phyloP scores from a whole-genome alignment of 495 filamentous ascomycete species.

The Talaromyces stipitatus region DNA sequence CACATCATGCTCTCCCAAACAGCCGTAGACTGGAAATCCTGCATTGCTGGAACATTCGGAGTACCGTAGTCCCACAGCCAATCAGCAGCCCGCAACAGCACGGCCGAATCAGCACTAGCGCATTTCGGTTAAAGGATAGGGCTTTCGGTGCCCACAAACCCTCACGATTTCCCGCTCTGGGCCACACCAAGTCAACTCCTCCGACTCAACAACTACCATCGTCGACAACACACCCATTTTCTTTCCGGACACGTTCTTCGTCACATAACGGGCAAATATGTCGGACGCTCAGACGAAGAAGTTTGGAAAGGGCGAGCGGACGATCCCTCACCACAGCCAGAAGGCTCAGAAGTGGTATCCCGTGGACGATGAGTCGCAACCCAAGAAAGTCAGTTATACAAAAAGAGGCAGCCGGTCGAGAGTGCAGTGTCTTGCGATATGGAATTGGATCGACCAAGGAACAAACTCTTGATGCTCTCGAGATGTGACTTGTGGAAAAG shows the following conservation, averaged over 20 bases:
- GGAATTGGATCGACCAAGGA: not conserved
- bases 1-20: not conserved
- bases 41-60: not conserved
- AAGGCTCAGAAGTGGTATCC: conserved; percentile 99
- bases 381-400: conserved; percentile 75
- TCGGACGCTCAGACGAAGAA: conserved; percentile 77
- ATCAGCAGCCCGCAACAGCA: not conserved
- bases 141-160: conserved; percentile 28
- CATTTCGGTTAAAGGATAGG: conserved; percentile 29
- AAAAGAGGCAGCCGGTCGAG: conserved; percentile 9
- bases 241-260: conserved; percentile 30
- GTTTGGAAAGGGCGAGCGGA: conserved; percentile 94
- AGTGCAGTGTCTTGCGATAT: conserved; percentile 4
- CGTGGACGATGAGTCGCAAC: conserved; percentile 82
- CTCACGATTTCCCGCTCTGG: conserved; percentile 26
- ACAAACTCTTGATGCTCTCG: not conserved
- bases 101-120: conserved; percentile 25
- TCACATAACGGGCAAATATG: conserved; percentile 49
- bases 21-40: not conserved
- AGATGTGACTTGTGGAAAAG: not conserved
- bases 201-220: conserved; percentile 42
- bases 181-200: conserved; percentile 20
- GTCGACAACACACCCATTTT: conserved; percentile 35
- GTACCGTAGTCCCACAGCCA: not conserved
- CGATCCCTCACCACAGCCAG: conserved; percentile 71